Evolutionary conservation across 176 grass and related monocot genomes (phyloP), one percentile per base, ranked within the genome.

Genomic region (Tuctoria greenei): DNA sequence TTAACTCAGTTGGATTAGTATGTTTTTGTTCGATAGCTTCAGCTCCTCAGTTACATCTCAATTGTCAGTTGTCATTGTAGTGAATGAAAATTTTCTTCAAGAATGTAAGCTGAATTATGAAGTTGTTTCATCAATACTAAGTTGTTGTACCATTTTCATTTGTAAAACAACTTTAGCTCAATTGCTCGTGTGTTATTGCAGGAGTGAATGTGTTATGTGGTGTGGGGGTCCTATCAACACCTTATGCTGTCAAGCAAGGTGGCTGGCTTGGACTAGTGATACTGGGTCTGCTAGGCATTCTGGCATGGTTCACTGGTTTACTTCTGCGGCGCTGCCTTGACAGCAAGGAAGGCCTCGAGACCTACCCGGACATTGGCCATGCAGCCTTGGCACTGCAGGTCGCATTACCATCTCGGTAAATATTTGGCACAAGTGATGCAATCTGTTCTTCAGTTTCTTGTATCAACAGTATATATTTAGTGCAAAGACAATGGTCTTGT

Each of bases 281-380:
- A 66, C 90, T 97, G 40, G 64, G 69, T 60, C 51, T 89, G 20
- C 88, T 90, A 73, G 84, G 81, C 25, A 43, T 82, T 34, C 79
- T 98, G 0, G 79, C 91, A 38, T 98, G 80, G 72, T 98, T 92
- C 70, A 94, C 95, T 1, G 91, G 88, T n/a, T 60, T 94, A 15
- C 86, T 98, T 41, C 63, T 98, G 51, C 84, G 86, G 64, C 52
- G 79, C 21, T 98, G 95, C 58, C 83, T 98, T 13, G 95, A 98
- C 65, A 98, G 91, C 52, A 83, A 90, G 52, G 79, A 86, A 37
- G 91, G 86, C n/a, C 74, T 98, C 5, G 76, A 90, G 72, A 94
- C 95, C 10, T 98, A 94, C 46, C 95, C 95, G 72, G 95, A 98
- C 41, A 92, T 98, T 17, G 95, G 95, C 2, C 91, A 98, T 64